Base-by-base conservation (phyloP, 192 early-diverging fungal genomes). In the Phycomyces blakesleeanus region DNA sequence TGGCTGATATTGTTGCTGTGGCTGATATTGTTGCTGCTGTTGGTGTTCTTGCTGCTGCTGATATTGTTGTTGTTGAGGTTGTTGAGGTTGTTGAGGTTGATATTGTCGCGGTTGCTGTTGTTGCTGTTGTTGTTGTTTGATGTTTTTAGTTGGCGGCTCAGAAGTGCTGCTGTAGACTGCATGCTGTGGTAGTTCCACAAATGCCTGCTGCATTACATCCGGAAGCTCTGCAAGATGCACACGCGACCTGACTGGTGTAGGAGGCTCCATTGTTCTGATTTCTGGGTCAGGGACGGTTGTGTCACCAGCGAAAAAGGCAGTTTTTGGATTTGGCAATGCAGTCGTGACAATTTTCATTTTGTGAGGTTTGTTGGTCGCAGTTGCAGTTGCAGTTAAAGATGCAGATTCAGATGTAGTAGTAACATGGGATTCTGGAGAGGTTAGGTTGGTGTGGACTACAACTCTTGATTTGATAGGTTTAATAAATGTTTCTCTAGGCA, bases 201-300 rank as follows among this genome's bases (percentile, higher is more conserved):
- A 34, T 16, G 49, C 47, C 34, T 61, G 29, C 15, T 61, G 34
- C 6, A 26, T 27, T 51, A 20, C 25, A 37, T 38, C 51, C 7
- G 49, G 20, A 18, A n/a, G 15, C 20, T 26, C 50, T 41, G 51
- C 51, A 4, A 6, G 22, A 22, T 63, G 61, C 5, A 63, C 37
- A 53, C 44, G 34, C 5, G 61, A 52, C 22, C 44, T 52, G 21
- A 63, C 61, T 12, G 61, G 44, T 54, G 44, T 63, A 16, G 61
- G 51, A n/a, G 61, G 51, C 15, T 20, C 29, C 51, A 63, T 54
- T 39, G 39, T 63, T 25, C 51, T 49, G 15, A 63, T 63, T 10
- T 63, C 37, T 53, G 51, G 51, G 24, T 63, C 51, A 10, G 14
- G 24, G 50, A 20, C 4, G 14, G 1, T 21, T 40, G 39, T 2